These are phyloP conservation scores for Silene coronaria DNA, from an alignment of 179 eudicot species.

Conservation along the genomic window DNA sequence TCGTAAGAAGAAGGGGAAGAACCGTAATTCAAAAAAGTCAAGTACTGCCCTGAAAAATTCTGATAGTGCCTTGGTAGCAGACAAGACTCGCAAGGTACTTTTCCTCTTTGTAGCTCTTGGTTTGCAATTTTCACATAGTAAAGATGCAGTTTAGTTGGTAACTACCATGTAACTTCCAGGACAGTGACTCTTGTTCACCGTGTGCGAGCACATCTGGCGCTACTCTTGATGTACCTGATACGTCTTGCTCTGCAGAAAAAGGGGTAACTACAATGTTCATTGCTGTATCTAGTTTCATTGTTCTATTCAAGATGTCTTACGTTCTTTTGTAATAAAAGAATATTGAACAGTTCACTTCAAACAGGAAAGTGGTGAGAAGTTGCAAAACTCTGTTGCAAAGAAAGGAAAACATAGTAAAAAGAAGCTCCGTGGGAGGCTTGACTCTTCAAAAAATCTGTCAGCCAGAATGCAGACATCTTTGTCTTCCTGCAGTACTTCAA, in stretches of 20 bases:
- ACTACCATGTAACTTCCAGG: constrained; percentile 42
- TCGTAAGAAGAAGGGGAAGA: constrained; percentile 71
- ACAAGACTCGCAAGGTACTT: constrained; percentile 46
- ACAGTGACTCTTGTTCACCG: constrained; percentile 27
- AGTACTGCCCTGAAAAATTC: constrained; percentile 39
- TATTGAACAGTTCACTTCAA: constrained; percentile 15
- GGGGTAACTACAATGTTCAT: constrained; percentile 23
- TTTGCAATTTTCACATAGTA: not conserved
- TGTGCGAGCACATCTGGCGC: constrained; percentile 16
- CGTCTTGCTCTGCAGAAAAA: constrained; percentile 16
- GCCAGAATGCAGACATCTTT: constrained; percentile 30
- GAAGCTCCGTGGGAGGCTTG: constrained; percentile 33
- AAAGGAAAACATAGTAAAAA: constrained; percentile 55
- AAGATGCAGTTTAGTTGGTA: constrained; percentile 19
- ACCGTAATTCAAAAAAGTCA: constrained; percentile 45
- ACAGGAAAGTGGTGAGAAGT: constrained; percentile 52
- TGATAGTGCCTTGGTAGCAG: constrained; percentile 30
- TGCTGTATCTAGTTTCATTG: not conserved
- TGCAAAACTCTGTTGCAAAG: constrained; percentile 46
- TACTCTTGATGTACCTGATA: constrained; percentile 21
- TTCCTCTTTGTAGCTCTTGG: constrained; percentile 4
- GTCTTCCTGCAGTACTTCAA: constrained; percentile 32
- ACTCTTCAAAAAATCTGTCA: constrained; percentile 21
- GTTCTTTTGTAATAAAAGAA: not conserved
- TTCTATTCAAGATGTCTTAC: not conserved